These are phyloP conservation scores for Talaromyces albobiverticillius DNA, from an alignment of 2,329 filamentous ascomycete species.

Conservation along the genomic window DNA sequence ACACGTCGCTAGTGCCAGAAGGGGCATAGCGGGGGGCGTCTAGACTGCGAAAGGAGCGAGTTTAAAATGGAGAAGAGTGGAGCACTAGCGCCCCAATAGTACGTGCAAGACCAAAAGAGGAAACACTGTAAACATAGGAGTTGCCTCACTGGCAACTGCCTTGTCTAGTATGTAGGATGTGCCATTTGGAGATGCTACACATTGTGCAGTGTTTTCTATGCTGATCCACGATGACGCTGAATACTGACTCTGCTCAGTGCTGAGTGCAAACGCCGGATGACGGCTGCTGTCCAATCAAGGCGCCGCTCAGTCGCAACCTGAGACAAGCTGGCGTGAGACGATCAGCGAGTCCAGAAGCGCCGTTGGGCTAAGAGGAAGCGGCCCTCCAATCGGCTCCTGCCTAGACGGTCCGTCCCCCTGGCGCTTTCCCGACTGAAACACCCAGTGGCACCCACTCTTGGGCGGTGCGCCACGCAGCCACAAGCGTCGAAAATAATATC, in stretches of 20 bases:
- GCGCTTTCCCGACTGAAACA: background rate
- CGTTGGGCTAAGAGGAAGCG: background rate
- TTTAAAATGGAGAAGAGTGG: background rate
- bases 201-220: too few relatives aligned
- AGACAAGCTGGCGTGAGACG: slow-evolving; percentile 2
- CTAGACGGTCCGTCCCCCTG: background rate
- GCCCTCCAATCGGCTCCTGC: too few relatives aligned
- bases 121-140: background rate
- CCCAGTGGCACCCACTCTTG: background rate
- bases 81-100: background rate
- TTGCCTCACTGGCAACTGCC: too few relatives aligned
- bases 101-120: background rate
- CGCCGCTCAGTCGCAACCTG: background rate
- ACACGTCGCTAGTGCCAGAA: background rate
- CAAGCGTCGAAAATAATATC: too few relatives aligned
- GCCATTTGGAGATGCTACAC: too few relatives aligned
- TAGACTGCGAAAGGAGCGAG: background rate
- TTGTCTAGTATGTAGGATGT: too few relatives aligned
- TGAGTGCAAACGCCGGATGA: too few relatives aligned
- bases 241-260: too few relatives aligned
- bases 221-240: too few relatives aligned
- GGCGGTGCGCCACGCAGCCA: slow-evolving; percentile 7
- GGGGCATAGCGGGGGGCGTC: background rate
- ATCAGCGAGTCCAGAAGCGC: slow-evolving; percentile 2
- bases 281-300: too few relatives aligned